phyloP scores from a whole-genome alignment of 192 early-diverging fungal genomes.

The Entomortierella lignicola region DNA sequence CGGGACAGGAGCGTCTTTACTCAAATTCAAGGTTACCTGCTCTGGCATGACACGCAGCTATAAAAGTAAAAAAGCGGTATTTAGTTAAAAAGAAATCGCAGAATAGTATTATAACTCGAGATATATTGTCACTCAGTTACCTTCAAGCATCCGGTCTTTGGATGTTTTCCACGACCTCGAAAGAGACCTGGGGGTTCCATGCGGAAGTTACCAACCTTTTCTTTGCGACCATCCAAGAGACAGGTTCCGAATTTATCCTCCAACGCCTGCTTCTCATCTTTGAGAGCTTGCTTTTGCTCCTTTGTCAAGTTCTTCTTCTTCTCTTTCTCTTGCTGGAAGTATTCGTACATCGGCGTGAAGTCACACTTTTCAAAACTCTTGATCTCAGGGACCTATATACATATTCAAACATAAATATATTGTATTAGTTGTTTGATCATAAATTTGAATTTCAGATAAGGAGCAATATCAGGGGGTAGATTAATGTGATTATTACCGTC shows the following conservation, averaged over 20 bases:
- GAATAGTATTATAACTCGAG: not conserved
- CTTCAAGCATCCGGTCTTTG: conserved; percentile 93
- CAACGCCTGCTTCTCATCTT: conserved; percentile 73
- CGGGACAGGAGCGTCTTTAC: conserved; percentile 80
- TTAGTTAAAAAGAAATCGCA: not conserved
- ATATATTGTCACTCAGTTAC: conserved; percentile 27
- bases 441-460: no score
- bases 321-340: conserved; percentile 82
- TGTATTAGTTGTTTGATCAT: no score
- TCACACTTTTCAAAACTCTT: conserved; percentile 87
- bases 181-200: conserved; percentile 98
- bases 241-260: conserved; percentile 86
- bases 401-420: no score
- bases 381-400: conserved; percentile 75
- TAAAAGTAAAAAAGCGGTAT: not conserved
- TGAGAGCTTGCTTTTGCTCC: conserved; percentile 86
- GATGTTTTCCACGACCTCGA: conserved; percentile 96
- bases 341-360: conserved; percentile 85
- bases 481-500: conserved; percentile 58
- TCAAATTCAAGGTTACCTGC: conserved; percentile 94
- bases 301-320: conserved; percentile 87
- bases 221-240: conserved; percentile 87
- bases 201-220: conserved; percentile 97
- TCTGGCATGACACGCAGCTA: conserved; percentile 89
- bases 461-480: no score